Evolutionary conservation across 495 filamentous ascomycete species (phyloP), one percentile per base, ranked within the genome.

Genomic region (Aspergillus sparsus): DNA sequence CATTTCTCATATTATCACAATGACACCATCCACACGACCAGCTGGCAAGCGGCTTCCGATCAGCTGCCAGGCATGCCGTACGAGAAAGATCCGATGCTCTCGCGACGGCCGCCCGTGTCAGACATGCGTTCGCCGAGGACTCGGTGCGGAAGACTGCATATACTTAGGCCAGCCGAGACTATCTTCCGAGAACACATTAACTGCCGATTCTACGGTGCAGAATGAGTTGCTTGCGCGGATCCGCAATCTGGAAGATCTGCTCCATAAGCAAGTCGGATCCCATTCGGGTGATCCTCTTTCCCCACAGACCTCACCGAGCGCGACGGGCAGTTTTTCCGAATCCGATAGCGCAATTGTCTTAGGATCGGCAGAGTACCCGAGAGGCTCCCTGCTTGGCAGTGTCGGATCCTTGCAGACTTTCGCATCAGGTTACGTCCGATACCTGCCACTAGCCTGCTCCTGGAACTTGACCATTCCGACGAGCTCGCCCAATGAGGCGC

Each of bases 41-140:
- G 53, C 69, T 3, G 70, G 73, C 32, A 77, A 75, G 59, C 69
- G 75, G 13, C 63, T 77, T 15, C 75, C 75, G 11, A 77, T 76
- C 35, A 77, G 75, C 58, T 77, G 75, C 31, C 73, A 77, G 49
- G 73, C 75, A 34, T 77, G 75, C 55, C 72, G 75, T 58, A 73
- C 62, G 6, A 63, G 75, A 53, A 77, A 77, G 53, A 76, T 77
- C 32, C 66, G 73, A 21, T 77, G 75, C 51, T 75, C 73, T 32
- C 74, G 75, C 10, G 75, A 77, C 60, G 72, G 72, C 15, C 68
- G 75, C 12, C 75, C 75, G 16, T 77, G 75, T 35, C 72, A 76
- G 44, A 77, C 75, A 0, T 77, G 75, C 62, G 69, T 76, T 5
- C 70, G 73, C 8, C 69, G 75, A 12, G 75, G 75, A 7, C 62